These are phyloP conservation scores for Ceratocystiopsis sp. DNA, from an alignment of 2,329 filamentous ascomycete genomes.

Conservation along the genomic window DNA sequence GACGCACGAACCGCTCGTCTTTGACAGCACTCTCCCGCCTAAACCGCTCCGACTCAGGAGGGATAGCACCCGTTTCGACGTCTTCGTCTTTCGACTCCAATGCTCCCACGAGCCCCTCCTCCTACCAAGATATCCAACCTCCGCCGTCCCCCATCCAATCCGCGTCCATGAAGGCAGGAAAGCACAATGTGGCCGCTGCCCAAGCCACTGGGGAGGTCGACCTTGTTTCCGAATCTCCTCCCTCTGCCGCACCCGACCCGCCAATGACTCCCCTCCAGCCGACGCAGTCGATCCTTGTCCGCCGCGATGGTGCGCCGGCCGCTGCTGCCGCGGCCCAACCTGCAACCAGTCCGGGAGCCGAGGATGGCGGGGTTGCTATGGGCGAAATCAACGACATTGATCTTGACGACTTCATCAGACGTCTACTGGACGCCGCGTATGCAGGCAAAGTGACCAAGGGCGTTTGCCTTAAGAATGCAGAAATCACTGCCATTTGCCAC, in stretches of 20 bases:
- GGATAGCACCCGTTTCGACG: constrained; percentile 20
- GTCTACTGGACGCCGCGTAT: constrained; percentile 85
- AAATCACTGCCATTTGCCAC: constrained; percentile 85
- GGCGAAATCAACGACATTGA: constrained; percentile 83
- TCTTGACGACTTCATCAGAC: constrained; percentile 91
- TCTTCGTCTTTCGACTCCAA: constrained; percentile 23
- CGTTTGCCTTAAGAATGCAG: constrained; percentile 91
- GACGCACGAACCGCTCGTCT: constrained; percentile 39
- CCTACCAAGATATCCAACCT: constrained; percentile 34
- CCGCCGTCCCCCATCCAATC: constrained; percentile 84
- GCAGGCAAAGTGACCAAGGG: constrained; percentile 95
- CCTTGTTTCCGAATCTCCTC: constrained; percentile 80
- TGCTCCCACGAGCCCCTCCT: constrained; percentile 15
- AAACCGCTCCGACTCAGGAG: constrained; percentile 26
- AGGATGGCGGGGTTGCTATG: constrained; percentile 50
- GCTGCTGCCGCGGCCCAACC: constrained; percentile 19
- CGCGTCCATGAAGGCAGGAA: constrained; percentile 51
- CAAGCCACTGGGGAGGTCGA: constrained; percentile 84
- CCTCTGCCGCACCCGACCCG: constrained; percentile 36
- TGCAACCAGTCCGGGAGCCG: neutral
- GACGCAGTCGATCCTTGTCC: constrained; percentile 78
- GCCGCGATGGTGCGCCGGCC: constrained; percentile 55
- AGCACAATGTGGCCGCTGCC: constrained; percentile 63
- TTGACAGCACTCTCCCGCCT: constrained; percentile 20
- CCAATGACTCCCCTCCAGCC: constrained; percentile 47